phyloP scores from a whole-genome alignment of 768 basidiomycete genomes.

The Hortiboletus campestris region DNA sequence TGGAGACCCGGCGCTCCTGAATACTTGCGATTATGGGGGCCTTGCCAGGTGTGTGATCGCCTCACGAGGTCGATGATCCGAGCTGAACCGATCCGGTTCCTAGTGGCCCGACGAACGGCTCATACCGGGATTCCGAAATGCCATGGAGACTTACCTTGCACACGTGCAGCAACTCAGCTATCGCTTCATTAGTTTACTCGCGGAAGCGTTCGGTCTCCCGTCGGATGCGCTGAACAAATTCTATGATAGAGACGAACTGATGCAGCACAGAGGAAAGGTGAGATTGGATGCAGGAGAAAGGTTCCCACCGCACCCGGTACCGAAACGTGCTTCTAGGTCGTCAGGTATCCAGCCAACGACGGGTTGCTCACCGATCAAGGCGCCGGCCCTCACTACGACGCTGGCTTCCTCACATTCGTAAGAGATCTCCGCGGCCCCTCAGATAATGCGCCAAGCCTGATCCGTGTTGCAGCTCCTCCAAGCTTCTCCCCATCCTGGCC shows the following conservation, averaged over 20 bases:
- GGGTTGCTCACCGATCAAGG: constrained; percentile 56
- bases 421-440: background rate
- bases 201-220: constrained; percentile 67
- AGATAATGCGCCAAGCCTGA: background rate
- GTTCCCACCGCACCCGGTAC: background rate
- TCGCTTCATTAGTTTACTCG: constrained; percentile 57
- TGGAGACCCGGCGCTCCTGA: constrained; percentile 67
- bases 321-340: constrained; percentile 37
- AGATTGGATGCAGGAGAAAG: background rate
- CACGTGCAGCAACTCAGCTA: constrained; percentile 61
- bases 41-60: constrained; percentile 54
- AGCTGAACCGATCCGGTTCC: background rate
- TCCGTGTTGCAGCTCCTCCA: constrained; percentile 57
- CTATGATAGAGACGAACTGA: constrained; percentile 55
- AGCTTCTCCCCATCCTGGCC: constrained; percentile 73
- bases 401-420: constrained; percentile 80
- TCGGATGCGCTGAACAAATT: constrained; percentile 59
- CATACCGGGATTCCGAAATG: constrained; percentile 66
- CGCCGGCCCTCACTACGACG: constrained; percentile 84
- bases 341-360: constrained; percentile 69
- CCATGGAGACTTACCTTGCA: constrained; percentile 55
- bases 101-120: constrained; percentile 78
- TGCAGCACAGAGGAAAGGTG: constrained; percentile 76
- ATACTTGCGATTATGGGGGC: constrained; percentile 70
- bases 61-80: background rate